Conservation (phyloP, 2,329 filamentous ascomycete species). For the Pseudogymnoascus pannorum region DNA sequence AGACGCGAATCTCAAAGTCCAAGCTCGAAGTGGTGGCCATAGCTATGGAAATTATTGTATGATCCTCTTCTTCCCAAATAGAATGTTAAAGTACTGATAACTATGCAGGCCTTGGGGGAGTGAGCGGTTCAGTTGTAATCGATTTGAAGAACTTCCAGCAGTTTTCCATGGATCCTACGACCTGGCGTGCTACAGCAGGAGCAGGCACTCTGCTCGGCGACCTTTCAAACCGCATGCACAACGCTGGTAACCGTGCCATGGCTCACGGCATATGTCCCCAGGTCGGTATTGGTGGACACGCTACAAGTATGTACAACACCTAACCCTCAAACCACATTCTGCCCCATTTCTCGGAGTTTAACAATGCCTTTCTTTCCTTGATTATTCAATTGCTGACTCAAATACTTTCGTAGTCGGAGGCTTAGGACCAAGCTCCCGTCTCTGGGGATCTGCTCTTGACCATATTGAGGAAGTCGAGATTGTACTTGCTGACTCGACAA, state of each 20-base stretch:
- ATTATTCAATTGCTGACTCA: conserved; percentile 22
- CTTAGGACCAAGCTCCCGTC: conserved; percentile 36
- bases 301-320: conserved; percentile 39
- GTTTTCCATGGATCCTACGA: conserved; percentile 45
- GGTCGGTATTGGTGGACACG: conserved; percentile 52
- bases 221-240: conserved; percentile 42
- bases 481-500: conserved; percentile 32
- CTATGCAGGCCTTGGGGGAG: conserved; percentile 38
- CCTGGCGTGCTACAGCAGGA: conserved; percentile 49
- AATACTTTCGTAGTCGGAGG: conserved; percentile 31
- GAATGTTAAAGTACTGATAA: neutral
- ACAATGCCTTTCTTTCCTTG: neutral
- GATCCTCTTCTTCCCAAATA: neutral
- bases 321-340: conserved; percentile 28
- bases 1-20: conserved; percentile 38
- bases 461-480: conserved; percentile 40
- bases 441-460: conserved; percentile 45
- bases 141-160: conserved; percentile 47
- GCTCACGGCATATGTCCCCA: conserved; percentile 53
- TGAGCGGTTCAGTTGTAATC: conserved; percentile 44
- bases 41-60: conserved; percentile 42
- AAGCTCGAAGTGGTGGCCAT: conserved; percentile 45
- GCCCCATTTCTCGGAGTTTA: conserved; percentile 31
- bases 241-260: conserved; percentile 48
- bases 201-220: conserved; percentile 46